Conservation (phyloP, 192 early-diverging fungal genomes). For the Coemansia guatemalensis region DNA sequence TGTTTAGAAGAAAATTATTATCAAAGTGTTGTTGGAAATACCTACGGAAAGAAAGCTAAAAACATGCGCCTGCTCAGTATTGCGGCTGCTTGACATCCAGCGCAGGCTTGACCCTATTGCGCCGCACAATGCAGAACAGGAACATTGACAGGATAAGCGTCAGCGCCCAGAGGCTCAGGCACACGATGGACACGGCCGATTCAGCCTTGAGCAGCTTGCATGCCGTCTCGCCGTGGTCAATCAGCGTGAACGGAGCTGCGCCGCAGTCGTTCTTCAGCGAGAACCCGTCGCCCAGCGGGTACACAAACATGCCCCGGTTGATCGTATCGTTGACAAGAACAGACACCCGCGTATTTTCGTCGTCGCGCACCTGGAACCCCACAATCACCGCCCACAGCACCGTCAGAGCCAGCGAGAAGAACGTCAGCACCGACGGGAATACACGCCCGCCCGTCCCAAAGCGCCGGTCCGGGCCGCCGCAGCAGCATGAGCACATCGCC, state of each 20-base stretch:
- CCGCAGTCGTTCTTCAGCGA: conserved; percentile 52
- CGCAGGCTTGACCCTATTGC: conserved; percentile 8
- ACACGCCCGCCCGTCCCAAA: conserved; percentile 22
- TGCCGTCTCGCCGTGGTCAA: conserved; percentile 38
- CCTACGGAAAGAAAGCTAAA: not conserved
- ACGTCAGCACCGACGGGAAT: conserved; percentile 27
- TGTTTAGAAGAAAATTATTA: not conserved
- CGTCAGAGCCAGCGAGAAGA: conserved; percentile 40
- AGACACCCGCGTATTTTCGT: conserved; percentile 14
- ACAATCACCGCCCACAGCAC: conserved; percentile 52
- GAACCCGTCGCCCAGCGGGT: conserved; percentile 50
- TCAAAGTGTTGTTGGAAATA: not conserved
- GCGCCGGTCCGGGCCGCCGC: conserved; percentile 23
- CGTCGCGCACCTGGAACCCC: conserved; percentile 43
- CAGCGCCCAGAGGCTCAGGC: conserved; percentile 45
- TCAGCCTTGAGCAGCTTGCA: conserved; percentile 49
- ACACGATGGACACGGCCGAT: conserved; percentile 35
- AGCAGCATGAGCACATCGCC: conserved; percentile 49
- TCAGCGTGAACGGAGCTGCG: conserved; percentile 27
- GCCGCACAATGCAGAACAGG: conserved; percentile 40
- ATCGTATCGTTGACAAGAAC: conserved; percentile 24
- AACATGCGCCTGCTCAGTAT: not conserved
- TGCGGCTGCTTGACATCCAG: not conserved
- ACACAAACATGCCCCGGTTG: conserved; percentile 18
- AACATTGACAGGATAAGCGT: conserved; percentile 34